Evolutionary conservation across 1,139 yeast species (phyloP).

Genomic region (Suhomyces terraborum): DNA sequence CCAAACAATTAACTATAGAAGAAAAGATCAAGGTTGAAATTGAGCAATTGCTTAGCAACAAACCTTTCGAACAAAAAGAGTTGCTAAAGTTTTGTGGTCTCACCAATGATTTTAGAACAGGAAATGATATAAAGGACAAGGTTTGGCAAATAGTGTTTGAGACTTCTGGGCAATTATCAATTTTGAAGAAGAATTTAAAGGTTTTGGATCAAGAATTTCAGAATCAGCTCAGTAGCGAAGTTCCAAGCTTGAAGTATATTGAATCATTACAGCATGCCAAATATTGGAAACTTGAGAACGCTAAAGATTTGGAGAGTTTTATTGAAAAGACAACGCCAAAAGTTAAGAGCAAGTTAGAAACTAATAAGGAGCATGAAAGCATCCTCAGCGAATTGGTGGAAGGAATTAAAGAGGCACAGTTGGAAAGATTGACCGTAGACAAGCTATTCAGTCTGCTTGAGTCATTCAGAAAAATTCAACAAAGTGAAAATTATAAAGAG

Average conservation of each 20-base stretch:
- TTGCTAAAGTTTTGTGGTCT: conserved; percentile 15
- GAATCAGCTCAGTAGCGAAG: conserved; percentile 10
- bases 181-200: conserved; percentile 14
- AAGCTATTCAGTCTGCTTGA: conserved; percentile 19
- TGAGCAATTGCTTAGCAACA: conserved; percentile 8
- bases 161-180: conserved; percentile 14
- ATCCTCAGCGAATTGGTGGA: conserved; percentile 10
- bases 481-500: conserved; percentile 13
- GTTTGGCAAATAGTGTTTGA: conserved; percentile 10
- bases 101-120: conserved; percentile 7
- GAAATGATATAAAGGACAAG: conserved; percentile 6
- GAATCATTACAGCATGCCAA: conserved; percentile 14
- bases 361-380: conserved; percentile 1
- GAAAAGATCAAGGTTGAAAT: conserved; percentile 5
- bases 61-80: conserved; percentile 13
- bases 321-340: conserved; percentile 8
- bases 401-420: conserved; percentile 13
- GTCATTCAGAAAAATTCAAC: conserved; percentile 8
- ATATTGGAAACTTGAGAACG: conserved; percentile 17
- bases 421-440: conserved; percentile 16
- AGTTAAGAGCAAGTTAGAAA: conserved; percentile 2
- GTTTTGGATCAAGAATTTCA: conserved; percentile 11
- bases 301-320: conserved; percentile 12
- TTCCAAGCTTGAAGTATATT: conserved; percentile 2
- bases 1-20: conserved; percentile 9